A percentile compares a stretch with the other conserved stretches of the same genome.
These are phyloP conservation scores for Keqinozyma sinolaborantium DNA, from an alignment of 1,139 yeast genomes.

Conservation along the genomic window DNA sequence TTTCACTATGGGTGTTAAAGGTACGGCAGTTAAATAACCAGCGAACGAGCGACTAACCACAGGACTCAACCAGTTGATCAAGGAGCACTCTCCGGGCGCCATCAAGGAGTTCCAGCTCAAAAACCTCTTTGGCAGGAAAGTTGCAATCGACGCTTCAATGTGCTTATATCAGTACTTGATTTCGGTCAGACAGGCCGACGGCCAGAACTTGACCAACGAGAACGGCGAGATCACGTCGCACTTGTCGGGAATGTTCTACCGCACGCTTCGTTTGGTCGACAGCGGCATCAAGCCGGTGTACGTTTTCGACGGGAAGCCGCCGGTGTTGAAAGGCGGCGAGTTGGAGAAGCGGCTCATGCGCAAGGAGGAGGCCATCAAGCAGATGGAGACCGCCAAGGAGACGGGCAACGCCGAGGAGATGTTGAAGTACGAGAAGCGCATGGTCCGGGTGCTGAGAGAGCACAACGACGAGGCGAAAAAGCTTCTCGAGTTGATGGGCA, in stretches of 20 bases:
- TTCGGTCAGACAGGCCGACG: conserved; percentile 95
- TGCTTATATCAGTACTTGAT: conserved; percentile 90
- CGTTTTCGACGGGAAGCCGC: conserved; percentile 96
- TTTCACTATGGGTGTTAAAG: conserved; percentile 69
- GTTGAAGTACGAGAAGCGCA: conserved; percentile 76
- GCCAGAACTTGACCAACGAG: conserved; percentile 86
- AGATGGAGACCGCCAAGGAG: conserved; percentile 70
- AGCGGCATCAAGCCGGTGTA: conserved; percentile 93
- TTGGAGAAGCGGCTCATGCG: conserved; percentile 78
- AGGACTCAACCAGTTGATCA: conserved; percentile 74
- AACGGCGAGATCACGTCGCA: conserved; percentile 95
- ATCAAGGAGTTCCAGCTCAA: conserved; percentile 78
- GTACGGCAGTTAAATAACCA: conserved; percentile 28
- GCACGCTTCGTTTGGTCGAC: conserved; percentile 85
- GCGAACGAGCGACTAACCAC: conserved; percentile 13
- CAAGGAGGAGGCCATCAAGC: conserved; percentile 79
- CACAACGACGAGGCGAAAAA: conserved; percentile 93
- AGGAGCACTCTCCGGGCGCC: conserved; percentile 87
- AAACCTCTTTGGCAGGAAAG: conserved; percentile 86
- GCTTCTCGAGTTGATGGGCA: conserved; percentile 83
- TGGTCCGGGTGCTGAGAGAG: conserved; percentile 81
- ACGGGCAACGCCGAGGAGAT: conserved; percentile 77
- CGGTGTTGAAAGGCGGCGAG: conserved; percentile 89
- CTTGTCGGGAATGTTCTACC: conserved; percentile 90
- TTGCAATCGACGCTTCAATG: conserved; percentile 91